A percentile compares a stretch with the other conserved stretches of the same genome.
phyloP scores from a whole-genome alignment of 1,284 basidiomycete genomes.

The Cutaneotrichosporon sp. region DNA sequence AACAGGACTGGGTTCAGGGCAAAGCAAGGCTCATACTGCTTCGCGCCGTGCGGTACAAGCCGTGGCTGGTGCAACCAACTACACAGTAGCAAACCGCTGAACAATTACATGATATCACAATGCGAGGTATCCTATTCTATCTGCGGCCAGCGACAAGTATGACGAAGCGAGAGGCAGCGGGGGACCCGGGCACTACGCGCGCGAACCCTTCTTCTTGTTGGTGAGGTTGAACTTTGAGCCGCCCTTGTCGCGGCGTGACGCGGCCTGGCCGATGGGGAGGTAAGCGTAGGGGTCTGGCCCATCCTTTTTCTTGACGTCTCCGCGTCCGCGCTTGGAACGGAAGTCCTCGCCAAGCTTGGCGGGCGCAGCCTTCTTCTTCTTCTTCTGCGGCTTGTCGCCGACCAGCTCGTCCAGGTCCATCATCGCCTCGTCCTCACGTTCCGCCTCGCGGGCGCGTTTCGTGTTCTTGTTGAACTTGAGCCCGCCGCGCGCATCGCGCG shows the following conservation, averaged over 20 bases:
- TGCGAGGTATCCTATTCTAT: neutral
- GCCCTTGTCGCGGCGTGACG: conserved; percentile 41
- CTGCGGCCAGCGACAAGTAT: neutral
- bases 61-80: too few species aligned
- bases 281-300: conserved; percentile 88
- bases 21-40: too few species aligned
- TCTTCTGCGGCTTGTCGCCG: conserved; percentile 48
- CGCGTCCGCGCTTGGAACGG: conserved; percentile 70
- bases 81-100: too few species aligned
- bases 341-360: conserved; percentile 73
- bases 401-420: conserved; percentile 57
- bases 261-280: conserved; percentile 70
- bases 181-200: conserved; percentile 13
- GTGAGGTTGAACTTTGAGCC: conserved; percentile 38
- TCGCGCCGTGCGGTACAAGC: too few species aligned
- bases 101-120: neutral
- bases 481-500: conserved; percentile 71
- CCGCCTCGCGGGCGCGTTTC: conserved; percentile 71
- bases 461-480: conserved; percentile 97
- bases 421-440: conserved; percentile 50
- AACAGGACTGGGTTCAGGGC: too few species aligned
- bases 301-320: conserved; percentile 80
- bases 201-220: conserved; percentile 49
- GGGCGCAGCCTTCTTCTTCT: conserved; percentile 38
- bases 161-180: too few species aligned